Conservation (phyloP, 768 basidiomycete species). For the Rhizopogon vinicolor region DNA sequence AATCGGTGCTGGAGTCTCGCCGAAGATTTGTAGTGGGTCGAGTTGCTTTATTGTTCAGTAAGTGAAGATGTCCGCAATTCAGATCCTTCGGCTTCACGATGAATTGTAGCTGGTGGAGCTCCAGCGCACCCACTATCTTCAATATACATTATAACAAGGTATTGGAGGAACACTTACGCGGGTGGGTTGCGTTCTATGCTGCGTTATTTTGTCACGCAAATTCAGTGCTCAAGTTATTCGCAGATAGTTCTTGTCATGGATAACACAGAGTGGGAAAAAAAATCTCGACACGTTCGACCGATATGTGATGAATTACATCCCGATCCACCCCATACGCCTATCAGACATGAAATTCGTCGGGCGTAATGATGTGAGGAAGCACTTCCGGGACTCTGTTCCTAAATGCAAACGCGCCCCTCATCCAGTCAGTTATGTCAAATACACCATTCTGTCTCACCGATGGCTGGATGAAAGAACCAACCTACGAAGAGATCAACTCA, state of each 20-base stretch:
- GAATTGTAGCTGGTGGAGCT: no score
- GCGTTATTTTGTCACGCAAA: not conserved
- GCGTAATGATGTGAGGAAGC: slow-evolving; percentile 1
- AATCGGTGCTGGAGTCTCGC: no score
- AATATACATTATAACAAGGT: no score
- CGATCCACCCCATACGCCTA: slow-evolving; percentile 13
- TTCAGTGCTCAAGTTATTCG: not conserved
- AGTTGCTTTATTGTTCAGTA: no score
- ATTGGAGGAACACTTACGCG: not conserved
- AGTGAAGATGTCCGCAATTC: no score
- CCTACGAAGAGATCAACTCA: not conserved
- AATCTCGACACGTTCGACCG: not conserved
- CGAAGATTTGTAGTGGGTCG: no score
- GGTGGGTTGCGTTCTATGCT: not conserved
- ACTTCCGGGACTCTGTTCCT: not conserved
- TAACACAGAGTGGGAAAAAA: not conserved
- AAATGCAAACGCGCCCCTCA: not conserved
- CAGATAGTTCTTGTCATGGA: not conserved
- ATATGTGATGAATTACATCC: slow-evolving; percentile 15
- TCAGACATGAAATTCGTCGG: slow-evolving; percentile 12
- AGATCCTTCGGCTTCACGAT: no score
- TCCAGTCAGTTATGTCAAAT: not conserved
- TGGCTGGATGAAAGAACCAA: slow-evolving; percentile 1
- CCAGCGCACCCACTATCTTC: no score
- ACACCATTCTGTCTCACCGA: slow-evolving; percentile 5